These are phyloP conservation scores for Termitomyces sp. DNA, from an alignment of 768 basidiomycete genomes.

Conservation along the genomic window DNA sequence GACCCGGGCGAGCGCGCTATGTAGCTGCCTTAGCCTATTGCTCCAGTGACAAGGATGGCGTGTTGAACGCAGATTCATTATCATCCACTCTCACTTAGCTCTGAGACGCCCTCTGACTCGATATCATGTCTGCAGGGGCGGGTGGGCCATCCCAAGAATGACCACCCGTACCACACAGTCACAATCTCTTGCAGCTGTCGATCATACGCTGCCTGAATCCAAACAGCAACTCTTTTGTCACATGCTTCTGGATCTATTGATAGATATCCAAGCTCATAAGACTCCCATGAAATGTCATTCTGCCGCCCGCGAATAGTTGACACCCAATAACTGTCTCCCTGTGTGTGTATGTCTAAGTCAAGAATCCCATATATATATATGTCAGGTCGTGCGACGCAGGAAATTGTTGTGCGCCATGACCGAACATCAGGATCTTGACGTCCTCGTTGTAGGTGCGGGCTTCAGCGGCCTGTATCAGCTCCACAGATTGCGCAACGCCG, in stretches of 20 bases:
- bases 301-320: not conserved
- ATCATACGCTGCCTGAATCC: not conserved
- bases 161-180: no score
- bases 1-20: not conserved
- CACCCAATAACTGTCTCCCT: not conserved
- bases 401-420: not conserved
- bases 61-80: not conserved
- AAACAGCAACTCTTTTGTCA: not conserved
- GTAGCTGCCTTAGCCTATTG: no score
- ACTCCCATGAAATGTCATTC: not conserved
- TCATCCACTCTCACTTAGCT: not conserved
- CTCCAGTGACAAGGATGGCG: not conserved
- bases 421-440: conserved; percentile 12
- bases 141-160: not conserved
- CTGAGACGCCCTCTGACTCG: not conserved
- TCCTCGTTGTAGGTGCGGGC: conserved; percentile 21
- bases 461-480: conserved; percentile 18
- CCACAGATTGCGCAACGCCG: conserved; percentile 12
- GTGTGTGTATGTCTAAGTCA: not conserved
- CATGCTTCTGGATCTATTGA: not conserved
- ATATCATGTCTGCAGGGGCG: not conserved
- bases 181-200: not conserved
- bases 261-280: not conserved
- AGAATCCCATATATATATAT: not conserved
- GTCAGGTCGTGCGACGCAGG: not conserved